These are phyloP conservation scores for Hanseniaspora singularis DNA, from an alignment of 805 yeast genomes.

Conservation along the genomic window DNA sequence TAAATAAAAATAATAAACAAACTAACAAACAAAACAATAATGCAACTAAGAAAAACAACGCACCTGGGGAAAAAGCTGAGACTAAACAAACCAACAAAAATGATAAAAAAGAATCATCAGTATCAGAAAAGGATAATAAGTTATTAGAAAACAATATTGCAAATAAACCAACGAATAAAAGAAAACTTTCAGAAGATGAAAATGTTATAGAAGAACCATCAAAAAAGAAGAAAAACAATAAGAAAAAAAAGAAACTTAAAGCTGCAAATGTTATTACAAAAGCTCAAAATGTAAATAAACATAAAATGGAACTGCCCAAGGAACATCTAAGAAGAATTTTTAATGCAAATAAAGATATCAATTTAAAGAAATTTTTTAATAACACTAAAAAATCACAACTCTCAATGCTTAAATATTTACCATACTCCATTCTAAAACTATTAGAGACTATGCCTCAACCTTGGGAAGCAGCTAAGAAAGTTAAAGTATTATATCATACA, in stretches of 20 bases:
- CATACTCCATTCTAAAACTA: conserved; percentile 82
- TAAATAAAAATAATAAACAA: too few species aligned
- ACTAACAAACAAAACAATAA: too few species aligned
- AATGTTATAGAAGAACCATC: conserved; percentile 49
- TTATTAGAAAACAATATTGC: conserved; percentile 3
- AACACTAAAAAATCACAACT: conserved; percentile 77
- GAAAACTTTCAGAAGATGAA: conserved; percentile 17
- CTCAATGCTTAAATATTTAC: conserved; percentile 88
- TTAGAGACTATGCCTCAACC: conserved; percentile 97
- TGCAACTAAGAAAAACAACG: too few species aligned
- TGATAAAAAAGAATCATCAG: too few species aligned
- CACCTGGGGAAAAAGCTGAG: too few species aligned
- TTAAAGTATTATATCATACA: conserved; percentile 74
- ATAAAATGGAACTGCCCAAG: conserved; percentile 78
- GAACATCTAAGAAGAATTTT: conserved; percentile 82
- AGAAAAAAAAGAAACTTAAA: conserved; percentile 1
- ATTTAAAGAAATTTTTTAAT: conserved; percentile 55
- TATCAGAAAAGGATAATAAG: too few species aligned
- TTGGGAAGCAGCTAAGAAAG: conserved; percentile 84
- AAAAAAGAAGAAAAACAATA: conserved; percentile 20
- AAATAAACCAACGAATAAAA: conserved; percentile 17
- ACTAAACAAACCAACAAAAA: too few species aligned
- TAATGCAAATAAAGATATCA: conserved; percentile 72
- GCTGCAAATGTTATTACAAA: conserved; percentile 15
- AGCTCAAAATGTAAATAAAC: conserved; percentile 41